Base-by-base conservation (phyloP, 2,329 filamentous ascomycete genomes). In the Colletotrichum tofieldiae region DNA sequence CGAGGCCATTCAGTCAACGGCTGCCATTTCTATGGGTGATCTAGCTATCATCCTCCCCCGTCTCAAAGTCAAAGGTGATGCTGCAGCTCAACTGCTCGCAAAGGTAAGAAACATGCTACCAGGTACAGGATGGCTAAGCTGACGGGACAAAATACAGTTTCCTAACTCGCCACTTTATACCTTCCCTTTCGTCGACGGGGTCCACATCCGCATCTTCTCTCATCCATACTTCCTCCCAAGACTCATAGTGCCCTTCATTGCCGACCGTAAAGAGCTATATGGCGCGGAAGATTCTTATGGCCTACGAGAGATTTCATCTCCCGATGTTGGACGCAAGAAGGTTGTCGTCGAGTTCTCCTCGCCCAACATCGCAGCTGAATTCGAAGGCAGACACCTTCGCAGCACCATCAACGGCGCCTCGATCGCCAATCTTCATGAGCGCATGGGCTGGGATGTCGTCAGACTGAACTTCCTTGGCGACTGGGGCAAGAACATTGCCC, bases 401-500 rank as follows among this genome's bases (percentile, higher is more conserved):
- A 93, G 91, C 77, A 95, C 93, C 62, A 93, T 95, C 75, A 93
- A 94, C 68, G 93, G 93, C 54, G 91, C 91, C 39, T 94, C 93
- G 80, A 82, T 94, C 26, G 85, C 91, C 29, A 94, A 94, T 77
- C 79, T 94, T 2, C 93, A 94, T 78, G 86, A 91, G 76, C 85
- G 82, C 23, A 89, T 90, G 62, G 93, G 92, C 26, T 94, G 92
- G 90, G 89, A 94, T 45, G 92, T 94, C 0, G 81, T 90, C 55
- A 86, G 90, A 32, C 88, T 94, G 84, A 94, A 94, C 82, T 95
- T 94, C 78, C 86, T 94, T 0, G 93, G 93, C 45, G 93, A 95
- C 79, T 95, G 93, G 93, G 93, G 93, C 32, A 93, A 93, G 81
- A 92, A 93, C 77, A 93, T 88, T 59, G 87, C 87, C 71, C 86